Percentiles rank a stretch among this genome's conserved stretches.
phyloP scores from a whole-genome alignment of 139 green algal genomes.

The Chlorella sp. region DNA sequence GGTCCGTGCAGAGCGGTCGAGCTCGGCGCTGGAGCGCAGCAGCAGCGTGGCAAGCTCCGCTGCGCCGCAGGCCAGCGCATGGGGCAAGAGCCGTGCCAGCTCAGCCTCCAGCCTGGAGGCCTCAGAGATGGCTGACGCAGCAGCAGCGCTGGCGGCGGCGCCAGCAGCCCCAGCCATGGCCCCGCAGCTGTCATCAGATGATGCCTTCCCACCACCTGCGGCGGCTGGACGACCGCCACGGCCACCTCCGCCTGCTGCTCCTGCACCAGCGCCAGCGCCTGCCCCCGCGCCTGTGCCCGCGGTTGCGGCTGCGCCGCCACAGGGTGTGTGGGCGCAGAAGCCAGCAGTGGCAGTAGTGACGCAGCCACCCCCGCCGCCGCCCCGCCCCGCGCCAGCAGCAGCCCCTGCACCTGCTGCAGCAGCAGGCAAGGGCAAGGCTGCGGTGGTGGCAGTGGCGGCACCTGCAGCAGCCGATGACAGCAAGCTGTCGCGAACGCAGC shows the following conservation, averaged over 20 bases:
- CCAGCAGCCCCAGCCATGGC: background rate
- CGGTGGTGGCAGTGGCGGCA: background rate
- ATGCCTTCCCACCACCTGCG: slow-evolving; percentile 14
- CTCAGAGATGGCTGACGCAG: slow-evolving; percentile 4
- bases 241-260: background rate
- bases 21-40: slow-evolving; percentile 30
- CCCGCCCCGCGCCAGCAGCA: background rate
- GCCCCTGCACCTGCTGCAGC: background rate
- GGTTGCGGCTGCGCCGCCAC: background rate
- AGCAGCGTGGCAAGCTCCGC: slow-evolving; percentile 29
- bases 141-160: background rate
- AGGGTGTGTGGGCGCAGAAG: slow-evolving; percentile 23
- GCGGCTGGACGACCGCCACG: background rate
- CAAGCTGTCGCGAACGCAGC: slow-evolving; percentile 72
- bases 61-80: slow-evolving; percentile 26
- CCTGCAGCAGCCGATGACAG: slow-evolving; percentile 12
- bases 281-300: background rate
- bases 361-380: background rate
- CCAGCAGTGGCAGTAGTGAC: slow-evolving; percentile 1
- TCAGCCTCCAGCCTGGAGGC: slow-evolving; percentile 30
- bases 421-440: slow-evolving; percentile 1
- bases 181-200: background rate
- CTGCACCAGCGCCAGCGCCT: background rate
- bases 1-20: slow-evolving; percentile 8
- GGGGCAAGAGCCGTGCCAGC: slow-evolving; percentile 37